Conservation (phyloP, 305 asterid species). For the Fraxinus dipetala region DNA sequence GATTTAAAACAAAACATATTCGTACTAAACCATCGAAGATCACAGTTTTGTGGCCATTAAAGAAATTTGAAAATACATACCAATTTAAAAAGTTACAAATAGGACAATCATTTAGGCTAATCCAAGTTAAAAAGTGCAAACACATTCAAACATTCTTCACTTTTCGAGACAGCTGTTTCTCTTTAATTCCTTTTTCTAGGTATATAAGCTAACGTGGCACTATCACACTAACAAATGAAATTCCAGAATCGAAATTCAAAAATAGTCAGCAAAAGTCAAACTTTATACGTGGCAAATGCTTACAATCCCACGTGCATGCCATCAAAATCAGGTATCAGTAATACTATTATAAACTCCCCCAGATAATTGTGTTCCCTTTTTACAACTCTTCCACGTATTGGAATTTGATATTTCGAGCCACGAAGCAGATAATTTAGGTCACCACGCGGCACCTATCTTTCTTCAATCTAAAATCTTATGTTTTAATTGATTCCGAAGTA, state of each 20-base stretch:
- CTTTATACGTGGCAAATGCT: slow-evolving; percentile 18
- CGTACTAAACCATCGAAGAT: no score
- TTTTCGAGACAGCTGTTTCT: background rate
- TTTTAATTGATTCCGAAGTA: slow-evolving; percentile 3
- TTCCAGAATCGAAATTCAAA: background rate
- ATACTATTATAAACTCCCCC: background rate
- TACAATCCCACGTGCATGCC: slow-evolving; percentile 19
- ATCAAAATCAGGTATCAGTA: background rate
- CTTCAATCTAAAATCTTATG: background rate
- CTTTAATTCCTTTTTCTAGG: background rate
- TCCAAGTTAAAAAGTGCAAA: background rate
- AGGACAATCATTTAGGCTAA: background rate
- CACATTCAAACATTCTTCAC: background rate
- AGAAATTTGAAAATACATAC: no score
- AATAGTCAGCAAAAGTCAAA: slow-evolving; percentile 22
- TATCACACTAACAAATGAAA: slow-evolving; percentile 7
- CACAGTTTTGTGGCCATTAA: no score
- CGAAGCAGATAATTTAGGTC: background rate
- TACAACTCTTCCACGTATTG: slow-evolving; percentile 26
- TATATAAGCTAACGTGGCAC: background rate
- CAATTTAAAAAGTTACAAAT: background rate
- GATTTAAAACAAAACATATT: no score
- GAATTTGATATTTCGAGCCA: slow-evolving; percentile 34
- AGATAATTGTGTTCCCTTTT: background rate
- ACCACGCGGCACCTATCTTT: slow-evolving; percentile 26